phyloP scores from a whole-genome alignment of 1,139 yeast genomes.

The Kodamaea sp. region DNA sequence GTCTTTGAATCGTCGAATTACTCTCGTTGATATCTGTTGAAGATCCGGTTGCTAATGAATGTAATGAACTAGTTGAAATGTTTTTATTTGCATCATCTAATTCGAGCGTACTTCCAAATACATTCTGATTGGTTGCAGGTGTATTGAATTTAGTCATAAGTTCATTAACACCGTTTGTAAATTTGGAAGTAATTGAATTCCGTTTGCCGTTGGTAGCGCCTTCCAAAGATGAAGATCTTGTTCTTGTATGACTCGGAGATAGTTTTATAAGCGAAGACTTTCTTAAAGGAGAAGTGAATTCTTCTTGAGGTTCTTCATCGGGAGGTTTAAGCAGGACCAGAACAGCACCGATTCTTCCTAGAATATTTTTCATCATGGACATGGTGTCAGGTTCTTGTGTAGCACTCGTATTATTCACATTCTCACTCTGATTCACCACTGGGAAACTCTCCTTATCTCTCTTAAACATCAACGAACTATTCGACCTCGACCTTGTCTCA shows the following conservation, averaged over 20 bases:
- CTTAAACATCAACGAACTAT: constrained; percentile 25
- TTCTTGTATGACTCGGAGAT: constrained; percentile 35
- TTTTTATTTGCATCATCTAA: constrained; percentile 16
- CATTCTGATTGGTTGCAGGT: constrained; percentile 9
- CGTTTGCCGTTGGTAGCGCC: constrained; percentile 17
- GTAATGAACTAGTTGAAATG: constrained; percentile 29
- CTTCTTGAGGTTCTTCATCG: constrained; percentile 7
- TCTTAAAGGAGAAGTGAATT: constrained; percentile 14
- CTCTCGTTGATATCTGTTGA: constrained; percentile 12
- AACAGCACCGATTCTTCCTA: constrained; percentile 34
- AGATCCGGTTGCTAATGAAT: constrained; percentile 28
- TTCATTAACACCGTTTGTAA: constrained; percentile 39
- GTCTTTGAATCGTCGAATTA: constrained; percentile 9
- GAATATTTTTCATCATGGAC: constrained; percentile 33
- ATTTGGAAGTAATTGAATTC: constrained; percentile 38
- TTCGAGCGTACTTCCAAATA: not conserved
- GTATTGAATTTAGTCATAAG: constrained; percentile 41
- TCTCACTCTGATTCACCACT: constrained; percentile 16
- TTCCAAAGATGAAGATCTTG: constrained; percentile 40
- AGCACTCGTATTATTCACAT: constrained; percentile 11
- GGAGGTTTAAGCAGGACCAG: constrained; percentile 18
- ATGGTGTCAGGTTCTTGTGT: constrained; percentile 17
- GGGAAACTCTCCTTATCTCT: constrained; percentile 28
- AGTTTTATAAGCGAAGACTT: constrained; percentile 28
- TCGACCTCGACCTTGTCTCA: constrained; percentile 36